Evolutionary conservation across 768 basidiomycete genomes (phyloP).

Genomic region (Kockovaella imperatae): DNA sequence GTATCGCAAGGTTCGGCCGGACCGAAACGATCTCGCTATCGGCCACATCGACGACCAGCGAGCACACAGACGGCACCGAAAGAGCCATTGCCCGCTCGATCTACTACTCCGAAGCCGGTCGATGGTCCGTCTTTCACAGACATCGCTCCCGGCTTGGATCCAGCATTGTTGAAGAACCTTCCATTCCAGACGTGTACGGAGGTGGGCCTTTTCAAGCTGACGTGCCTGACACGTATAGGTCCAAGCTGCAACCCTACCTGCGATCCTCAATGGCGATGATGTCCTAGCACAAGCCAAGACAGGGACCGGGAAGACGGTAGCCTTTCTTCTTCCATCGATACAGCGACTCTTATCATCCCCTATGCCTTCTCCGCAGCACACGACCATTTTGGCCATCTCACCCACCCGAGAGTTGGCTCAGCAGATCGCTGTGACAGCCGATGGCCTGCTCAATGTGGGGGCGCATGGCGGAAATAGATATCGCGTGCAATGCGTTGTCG

Average conservation of each 20-base stretch:
- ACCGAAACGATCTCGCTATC: neutral
- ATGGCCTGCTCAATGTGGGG: conserved; percentile 44
- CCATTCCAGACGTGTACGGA: conserved; percentile 37
- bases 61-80: no score
- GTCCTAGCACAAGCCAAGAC: conserved; percentile 47
- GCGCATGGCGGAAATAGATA: conserved; percentile 44
- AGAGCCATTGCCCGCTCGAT: no score
- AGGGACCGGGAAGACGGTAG: conserved; percentile 55
- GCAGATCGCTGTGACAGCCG: conserved; percentile 42
- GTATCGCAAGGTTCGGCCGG: no score
- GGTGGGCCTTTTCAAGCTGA: conserved; percentile 6
- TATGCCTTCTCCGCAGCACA: conserved; percentile 17
- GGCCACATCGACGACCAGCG: neutral
- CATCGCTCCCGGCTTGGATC: conserved; percentile 4
- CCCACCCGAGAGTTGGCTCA: conserved; percentile 47
- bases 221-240: conserved; percentile 10
- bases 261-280: conserved; percentile 26
- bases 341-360: conserved; percentile 34
- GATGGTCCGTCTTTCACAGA: no score
- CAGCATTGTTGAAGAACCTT: conserved; percentile 15
- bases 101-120: no score
- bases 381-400: conserved; percentile 44
- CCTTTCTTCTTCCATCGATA: conserved; percentile 47
- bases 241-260: conserved; percentile 36
- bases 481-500: conserved; percentile 52